Conservation (phyloP, 2,329 filamentous ascomycete genomes). For the Ceratocystis colombiana region DNA sequence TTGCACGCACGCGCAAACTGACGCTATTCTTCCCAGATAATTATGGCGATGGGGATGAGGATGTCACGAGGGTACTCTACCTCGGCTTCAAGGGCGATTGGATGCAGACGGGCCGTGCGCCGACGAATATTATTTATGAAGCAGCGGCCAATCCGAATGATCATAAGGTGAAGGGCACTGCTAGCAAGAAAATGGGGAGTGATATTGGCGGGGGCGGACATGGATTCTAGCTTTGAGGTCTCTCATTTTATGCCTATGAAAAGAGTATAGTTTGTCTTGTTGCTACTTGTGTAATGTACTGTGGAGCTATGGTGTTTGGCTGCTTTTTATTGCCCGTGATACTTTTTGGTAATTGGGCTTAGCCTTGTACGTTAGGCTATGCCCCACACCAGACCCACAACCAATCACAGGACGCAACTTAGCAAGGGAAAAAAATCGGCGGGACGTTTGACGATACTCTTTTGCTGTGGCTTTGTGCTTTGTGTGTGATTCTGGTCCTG, state of each 20-base stretch:
- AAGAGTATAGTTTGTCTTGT: not conserved
- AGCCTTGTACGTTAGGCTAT: conserved; percentile 15
- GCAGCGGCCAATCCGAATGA: conserved; percentile 84
- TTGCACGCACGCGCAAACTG: conserved; percentile 73
- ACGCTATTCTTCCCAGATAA: conserved; percentile 89
- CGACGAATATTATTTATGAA: conserved; percentile 82
- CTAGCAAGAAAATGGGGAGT: conserved; percentile 45
- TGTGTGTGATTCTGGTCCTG: not conserved
- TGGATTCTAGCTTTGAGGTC: not conserved
- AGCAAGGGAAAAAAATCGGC: conserved; percentile 11
- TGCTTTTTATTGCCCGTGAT: not conserved
- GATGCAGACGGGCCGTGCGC: conserved; percentile 63
- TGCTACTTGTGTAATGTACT: not conserved
- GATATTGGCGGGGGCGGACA: conserved; percentile 39
- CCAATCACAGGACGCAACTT: conserved; percentile 16
- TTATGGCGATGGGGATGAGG: conserved; percentile 68
- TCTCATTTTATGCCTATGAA: not conserved
- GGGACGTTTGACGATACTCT: not conserved
- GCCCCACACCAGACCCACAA: conserved; percentile 14
- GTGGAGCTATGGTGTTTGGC: not conserved
- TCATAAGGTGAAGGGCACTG: conserved; percentile 57
- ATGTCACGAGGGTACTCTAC: conserved; percentile 69
- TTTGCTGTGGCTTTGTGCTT: conserved; percentile 9
- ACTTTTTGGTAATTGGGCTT: not conserved
- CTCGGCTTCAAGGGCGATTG: conserved; percentile 91